A percentile compares a stretch with the other conserved stretches of the same genome.
These are phyloP conservation scores for Neurospora africana DNA, from an alignment of 495 filamentous ascomycete species.

Conservation along the genomic window DNA sequence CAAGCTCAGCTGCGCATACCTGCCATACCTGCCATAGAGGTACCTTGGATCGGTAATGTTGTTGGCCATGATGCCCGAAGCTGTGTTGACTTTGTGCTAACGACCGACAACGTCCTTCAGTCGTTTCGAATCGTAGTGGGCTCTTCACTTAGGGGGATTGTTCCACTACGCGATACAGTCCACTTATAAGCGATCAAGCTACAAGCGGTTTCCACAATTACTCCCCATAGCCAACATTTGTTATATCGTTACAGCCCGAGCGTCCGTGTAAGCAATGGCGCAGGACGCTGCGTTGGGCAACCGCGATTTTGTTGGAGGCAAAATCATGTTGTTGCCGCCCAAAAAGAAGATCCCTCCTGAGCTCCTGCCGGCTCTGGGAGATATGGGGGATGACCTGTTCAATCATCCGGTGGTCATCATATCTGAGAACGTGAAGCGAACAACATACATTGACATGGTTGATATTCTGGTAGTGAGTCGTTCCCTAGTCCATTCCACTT, in stretches of 20 bases:
- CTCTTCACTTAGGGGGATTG: neutral
- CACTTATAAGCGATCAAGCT: neutral
- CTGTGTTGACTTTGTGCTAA: neutral
- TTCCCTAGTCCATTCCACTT: neutral
- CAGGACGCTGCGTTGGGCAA: neutral
- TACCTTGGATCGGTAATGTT: neutral
- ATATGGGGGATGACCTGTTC: neutral
- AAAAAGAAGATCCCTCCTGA: neutral
- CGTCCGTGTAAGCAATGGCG: neutral
- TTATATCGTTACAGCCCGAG: neutral
- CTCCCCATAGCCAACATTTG: neutral
- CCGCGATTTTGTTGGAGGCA: neutral
- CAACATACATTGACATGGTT: neutral
- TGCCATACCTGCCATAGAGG: no score
- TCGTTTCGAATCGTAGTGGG: neutral
- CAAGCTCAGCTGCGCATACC: neutral
- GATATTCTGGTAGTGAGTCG: neutral
- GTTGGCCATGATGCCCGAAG: neutral
- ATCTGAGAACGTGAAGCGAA: neutral
- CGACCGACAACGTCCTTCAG: neutral
- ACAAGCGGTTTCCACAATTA: neutral
- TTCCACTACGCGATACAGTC: neutral
- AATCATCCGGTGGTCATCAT: neutral
- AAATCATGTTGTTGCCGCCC: neutral
- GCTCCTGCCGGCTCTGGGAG: no score